phyloP scores from a whole-genome alignment of 1,284 basidiomycete genomes.

The Tranzscheliella williamsii region DNA sequence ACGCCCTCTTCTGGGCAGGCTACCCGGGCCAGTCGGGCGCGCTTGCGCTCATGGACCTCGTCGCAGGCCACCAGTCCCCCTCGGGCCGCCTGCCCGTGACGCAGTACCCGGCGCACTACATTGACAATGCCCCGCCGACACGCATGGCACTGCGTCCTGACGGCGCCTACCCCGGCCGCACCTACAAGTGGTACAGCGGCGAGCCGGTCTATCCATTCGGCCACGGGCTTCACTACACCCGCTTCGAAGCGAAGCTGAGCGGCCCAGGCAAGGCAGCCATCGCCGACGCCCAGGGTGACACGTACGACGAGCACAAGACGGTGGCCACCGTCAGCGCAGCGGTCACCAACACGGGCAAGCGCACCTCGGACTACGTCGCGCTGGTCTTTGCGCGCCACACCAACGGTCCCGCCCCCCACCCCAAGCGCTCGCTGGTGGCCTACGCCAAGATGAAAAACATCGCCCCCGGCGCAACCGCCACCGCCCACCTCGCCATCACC shows the following conservation, averaged over 20 bases:
- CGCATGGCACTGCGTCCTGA: constrained; percentile 5
- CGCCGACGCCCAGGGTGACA: background rate
- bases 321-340: background rate
- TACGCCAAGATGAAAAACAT: constrained; percentile 6
- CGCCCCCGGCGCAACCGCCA: constrained; percentile 1
- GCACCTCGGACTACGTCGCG: constrained; percentile 9
- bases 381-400: constrained; percentile 6
- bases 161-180: constrained; percentile 6
- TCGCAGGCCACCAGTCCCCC: constrained; percentile 1
- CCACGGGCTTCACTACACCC: constrained; percentile 13
- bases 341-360: constrained; percentile 3
- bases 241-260: background rate
- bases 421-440: constrained; percentile 4
- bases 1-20: constrained; percentile 9
- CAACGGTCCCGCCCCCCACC: constrained; percentile 11
- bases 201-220: constrained; percentile 6
- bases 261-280: background rate
- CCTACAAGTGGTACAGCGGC: constrained; percentile 21
- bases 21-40: constrained; percentile 14
- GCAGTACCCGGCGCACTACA: constrained; percentile 11
- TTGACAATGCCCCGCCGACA: constrained; percentile 1
- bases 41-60: constrained; percentile 6
- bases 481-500: constrained; percentile 1
- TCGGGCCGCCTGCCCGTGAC: constrained; percentile 13
- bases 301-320: constrained; percentile 3